A percentile compares a stretch with the other conserved stretches of the same genome.
phyloP scores from a whole-genome alignment of 2,329 filamentous ascomycete species.

The Fusarium austroafricanum region DNA sequence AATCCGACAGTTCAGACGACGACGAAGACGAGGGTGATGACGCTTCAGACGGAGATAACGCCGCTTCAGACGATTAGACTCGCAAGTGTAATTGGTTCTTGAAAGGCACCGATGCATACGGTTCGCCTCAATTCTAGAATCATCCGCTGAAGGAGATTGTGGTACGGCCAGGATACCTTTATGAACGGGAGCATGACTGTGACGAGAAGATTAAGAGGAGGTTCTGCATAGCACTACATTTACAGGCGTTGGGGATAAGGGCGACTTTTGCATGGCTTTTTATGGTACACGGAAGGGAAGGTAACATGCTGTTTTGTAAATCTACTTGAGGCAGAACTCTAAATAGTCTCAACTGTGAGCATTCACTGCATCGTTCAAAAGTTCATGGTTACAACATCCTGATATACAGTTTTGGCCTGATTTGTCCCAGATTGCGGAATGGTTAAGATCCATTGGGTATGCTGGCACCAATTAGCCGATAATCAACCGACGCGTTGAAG shows the following conservation, averaged over 20 bases:
- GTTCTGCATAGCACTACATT: slow-evolving; percentile 40
- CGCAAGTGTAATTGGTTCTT: slow-evolving; percentile 6
- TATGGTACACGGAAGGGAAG: slow-evolving; percentile 25
- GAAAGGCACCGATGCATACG: slow-evolving; percentile 5
- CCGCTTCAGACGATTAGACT: slow-evolving; percentile 16
- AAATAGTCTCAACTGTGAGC: slow-evolving; percentile 16
- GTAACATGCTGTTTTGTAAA: slow-evolving; percentile 31
- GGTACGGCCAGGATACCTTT: not conserved
- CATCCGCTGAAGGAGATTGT: not conserved
- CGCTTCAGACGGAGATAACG: slow-evolving; percentile 37
- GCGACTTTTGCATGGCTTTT: slow-evolving; percentile 31
- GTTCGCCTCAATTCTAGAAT: slow-evolving; percentile 1
- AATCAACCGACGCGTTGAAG: slow-evolving; percentile 33
- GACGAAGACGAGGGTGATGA: slow-evolving; percentile 42
- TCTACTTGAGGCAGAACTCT: slow-evolving; percentile 19
- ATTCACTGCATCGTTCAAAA: not conserved
- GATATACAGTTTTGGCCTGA: not conserved
- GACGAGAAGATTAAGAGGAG: slow-evolving; percentile 19
- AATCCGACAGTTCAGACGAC: slow-evolving; percentile 53
- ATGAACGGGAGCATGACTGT: slow-evolving; percentile 23
- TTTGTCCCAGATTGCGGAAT: not conserved
- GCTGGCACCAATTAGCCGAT: slow-evolving; percentile 33
- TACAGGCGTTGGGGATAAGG: slow-evolving; percentile 41
- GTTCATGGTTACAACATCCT: not conserved
- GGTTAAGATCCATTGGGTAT: not conserved